Evolutionary conservation across 768 basidiomycete species (phyloP).

Genomic region (Boletellus ananas): DNA sequence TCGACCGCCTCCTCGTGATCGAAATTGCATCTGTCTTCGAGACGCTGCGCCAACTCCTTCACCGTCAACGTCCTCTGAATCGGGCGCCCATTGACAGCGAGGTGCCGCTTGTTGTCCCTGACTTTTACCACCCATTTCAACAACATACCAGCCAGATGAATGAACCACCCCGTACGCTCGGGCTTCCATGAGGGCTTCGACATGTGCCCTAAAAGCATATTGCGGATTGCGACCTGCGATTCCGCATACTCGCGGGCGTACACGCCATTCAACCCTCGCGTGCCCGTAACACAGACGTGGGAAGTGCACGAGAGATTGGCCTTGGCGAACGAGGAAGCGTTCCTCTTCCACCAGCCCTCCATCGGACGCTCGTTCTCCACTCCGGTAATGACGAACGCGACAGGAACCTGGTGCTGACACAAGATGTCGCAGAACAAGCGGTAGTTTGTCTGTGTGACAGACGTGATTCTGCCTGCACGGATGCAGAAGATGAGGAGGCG

Average conservation of each 20-base stretch:
- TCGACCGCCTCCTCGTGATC: constrained; percentile 9
- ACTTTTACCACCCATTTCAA: constrained; percentile 15
- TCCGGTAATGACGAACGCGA: constrained; percentile 31
- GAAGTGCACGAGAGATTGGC: constrained; percentile 19
- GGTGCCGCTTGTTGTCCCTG: constrained; percentile 3
- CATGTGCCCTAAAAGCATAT: constrained; percentile 17
- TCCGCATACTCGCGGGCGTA: constrained; percentile 29
- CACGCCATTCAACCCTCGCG: constrained; percentile 15
- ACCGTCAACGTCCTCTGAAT: constrained; percentile 6
- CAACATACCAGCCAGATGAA: constrained; percentile 18
- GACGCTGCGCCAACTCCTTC: constrained; percentile 13
- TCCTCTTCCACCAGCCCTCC: constrained; percentile 33
- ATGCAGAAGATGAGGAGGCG: constrained; percentile 32
- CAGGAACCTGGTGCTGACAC: constrained; percentile 28
- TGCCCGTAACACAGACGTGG: constrained; percentile 40
- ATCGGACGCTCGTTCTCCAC: constrained; percentile 28
- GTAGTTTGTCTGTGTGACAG: constrained; percentile 25
- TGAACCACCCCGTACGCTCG: constrained; percentile 19
- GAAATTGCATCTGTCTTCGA: constrained; percentile 16
- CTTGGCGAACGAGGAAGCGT: constrained; percentile 25
- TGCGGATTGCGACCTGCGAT: constrained; percentile 27
- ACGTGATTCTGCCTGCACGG: constrained; percentile 30
- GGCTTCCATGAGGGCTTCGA: constrained; percentile 19
- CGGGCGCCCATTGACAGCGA: not conserved
- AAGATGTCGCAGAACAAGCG: constrained; percentile 24